Conservation (phyloP, 495 filamentous ascomycete species). For the Parmelia sp. region DNA sequence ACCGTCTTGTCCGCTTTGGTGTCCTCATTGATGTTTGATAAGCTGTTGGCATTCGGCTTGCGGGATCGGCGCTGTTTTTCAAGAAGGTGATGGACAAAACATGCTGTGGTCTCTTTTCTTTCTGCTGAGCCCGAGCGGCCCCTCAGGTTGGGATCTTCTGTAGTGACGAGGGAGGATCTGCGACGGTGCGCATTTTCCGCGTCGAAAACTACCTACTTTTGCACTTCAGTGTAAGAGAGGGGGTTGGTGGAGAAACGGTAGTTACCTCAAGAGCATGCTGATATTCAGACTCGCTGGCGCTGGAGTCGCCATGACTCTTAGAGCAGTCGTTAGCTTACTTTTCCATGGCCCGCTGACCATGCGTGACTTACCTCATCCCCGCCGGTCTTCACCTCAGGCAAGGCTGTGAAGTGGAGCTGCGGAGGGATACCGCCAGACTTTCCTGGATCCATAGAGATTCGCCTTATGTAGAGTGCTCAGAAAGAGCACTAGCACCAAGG, state of each 20-base stretch:
- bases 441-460: not conserved
- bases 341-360: not conserved
- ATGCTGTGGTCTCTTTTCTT: conserved; percentile 54
- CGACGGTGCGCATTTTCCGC: conserved; percentile 65
- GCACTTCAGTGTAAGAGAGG: conserved; percentile 18
- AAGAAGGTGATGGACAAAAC: conserved; percentile 78
- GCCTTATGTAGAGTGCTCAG: not conserved
- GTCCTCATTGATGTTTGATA: conserved; percentile 29
- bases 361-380: not conserved
- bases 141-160: conserved; percentile 41
- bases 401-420: not conserved
- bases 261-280: conserved; percentile 46
- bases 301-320: conserved; percentile 32
- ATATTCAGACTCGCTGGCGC: conserved; percentile 38
- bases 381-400: not conserved
- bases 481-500: not conserved
- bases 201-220: conserved; percentile 65
- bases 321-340: conserved; percentile 10
- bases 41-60: conserved; percentile 20
- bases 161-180: conserved; percentile 74
- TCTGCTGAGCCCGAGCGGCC: conserved; percentile 34
- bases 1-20: conserved; percentile 33
- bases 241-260: conserved; percentile 6
- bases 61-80: conserved; percentile 42
- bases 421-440: not conserved